Percentiles rank a stretch among this genome's conserved stretches.
phyloP scores from a whole-genome alignment of 73 alveolate species.

The Diophrys appendiculata region DNA sequence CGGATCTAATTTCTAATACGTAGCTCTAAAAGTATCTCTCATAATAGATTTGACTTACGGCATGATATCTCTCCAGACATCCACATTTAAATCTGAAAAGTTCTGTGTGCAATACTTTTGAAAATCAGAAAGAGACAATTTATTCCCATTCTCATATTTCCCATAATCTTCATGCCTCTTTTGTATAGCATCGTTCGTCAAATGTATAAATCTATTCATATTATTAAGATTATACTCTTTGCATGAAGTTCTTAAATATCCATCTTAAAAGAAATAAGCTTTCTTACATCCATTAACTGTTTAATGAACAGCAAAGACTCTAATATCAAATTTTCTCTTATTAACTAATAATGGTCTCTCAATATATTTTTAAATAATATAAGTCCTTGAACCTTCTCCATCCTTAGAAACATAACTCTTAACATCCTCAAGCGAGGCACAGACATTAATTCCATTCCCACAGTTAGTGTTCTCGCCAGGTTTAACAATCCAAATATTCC shows the following conservation, averaged over 20 bases:
- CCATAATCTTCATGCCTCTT: constrained; percentile 74
- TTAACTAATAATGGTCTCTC: constrained; percentile 74
- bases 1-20: constrained; percentile 56
- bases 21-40: constrained; percentile 62
- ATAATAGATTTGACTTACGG: constrained; percentile 55
- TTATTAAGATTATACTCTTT: constrained; percentile 50
- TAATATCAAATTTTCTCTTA: constrained; percentile 80
- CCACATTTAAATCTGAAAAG: constrained; percentile 34
- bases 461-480: constrained; percentile 77
- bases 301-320: constrained; percentile 75
- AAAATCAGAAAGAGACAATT: constrained; percentile 73
- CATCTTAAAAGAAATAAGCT: constrained; percentile 76
- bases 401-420: constrained; percentile 19
- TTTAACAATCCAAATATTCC: constrained; percentile 82
- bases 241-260: constrained; percentile 79
- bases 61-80: constrained; percentile 35
- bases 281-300: constrained; percentile 50
- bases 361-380: constrained; percentile 75
- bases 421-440: constrained; percentile 28
- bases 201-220: constrained; percentile 68
- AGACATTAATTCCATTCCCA: constrained; percentile 65
- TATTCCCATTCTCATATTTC: constrained; percentile 78
- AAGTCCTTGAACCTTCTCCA: constrained; percentile 35
- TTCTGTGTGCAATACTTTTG: constrained; percentile 58
- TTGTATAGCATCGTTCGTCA: constrained; percentile 86